These are phyloP conservation scores for Chytriomyces hyalinus DNA, from an alignment of 192 early-diverging fungal genomes.

Conservation along the genomic window DNA sequence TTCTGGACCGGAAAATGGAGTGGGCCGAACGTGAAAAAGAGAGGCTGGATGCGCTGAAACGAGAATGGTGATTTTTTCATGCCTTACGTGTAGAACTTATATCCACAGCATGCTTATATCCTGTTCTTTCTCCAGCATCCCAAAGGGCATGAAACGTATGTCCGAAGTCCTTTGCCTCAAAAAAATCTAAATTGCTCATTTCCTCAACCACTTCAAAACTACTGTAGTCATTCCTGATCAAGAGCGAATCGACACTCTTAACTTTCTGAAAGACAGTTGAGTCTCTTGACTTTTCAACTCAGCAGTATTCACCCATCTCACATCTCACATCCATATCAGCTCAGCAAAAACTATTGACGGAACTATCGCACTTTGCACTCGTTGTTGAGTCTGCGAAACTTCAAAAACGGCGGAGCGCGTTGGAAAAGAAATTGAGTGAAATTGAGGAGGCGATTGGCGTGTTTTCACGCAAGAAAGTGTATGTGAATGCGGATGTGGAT, in stretches of 20 bases:
- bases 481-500: conserved; percentile 29
- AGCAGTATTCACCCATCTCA: no score
- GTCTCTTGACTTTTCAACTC: not conserved
- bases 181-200: conserved; percentile 20
- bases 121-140: conserved; percentile 41
- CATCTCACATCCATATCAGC: conserved; percentile 26
- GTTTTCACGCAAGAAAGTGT: conserved; percentile 51
- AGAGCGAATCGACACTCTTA: conserved; percentile 52
- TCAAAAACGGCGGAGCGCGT: conserved; percentile 42
- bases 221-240: conserved; percentile 48
- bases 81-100: no score
- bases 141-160: conserved; percentile 51
- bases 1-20: conserved; percentile 59
- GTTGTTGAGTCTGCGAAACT: conserved; percentile 48
- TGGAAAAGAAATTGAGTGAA: conserved; percentile 54
- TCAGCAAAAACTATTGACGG: conserved; percentile 44
- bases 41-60: conserved; percentile 44
- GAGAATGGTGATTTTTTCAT: conserved; percentile 43
- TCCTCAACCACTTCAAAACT: not conserved
- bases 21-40: conserved; percentile 61
- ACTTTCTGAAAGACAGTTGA: conserved; percentile 43
- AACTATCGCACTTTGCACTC: conserved; percentile 51
- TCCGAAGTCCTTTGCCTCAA: not conserved
- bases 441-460: conserved; percentile 52
- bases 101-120: not conserved